Conservation (phyloP, 306 rosid species). For the Vigna reflexopilosa region DNA sequence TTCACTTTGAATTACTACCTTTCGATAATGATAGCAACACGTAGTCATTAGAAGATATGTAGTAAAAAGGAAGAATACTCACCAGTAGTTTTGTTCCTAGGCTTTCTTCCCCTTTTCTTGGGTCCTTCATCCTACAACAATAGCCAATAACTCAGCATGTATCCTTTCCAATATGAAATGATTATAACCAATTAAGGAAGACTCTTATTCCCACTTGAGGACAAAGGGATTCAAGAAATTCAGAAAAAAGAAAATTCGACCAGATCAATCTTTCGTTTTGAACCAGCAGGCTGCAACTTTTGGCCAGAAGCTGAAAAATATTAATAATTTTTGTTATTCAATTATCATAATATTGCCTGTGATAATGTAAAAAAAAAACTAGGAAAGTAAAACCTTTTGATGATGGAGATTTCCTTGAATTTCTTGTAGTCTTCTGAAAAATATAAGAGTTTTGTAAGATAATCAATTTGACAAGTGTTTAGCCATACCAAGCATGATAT, state of each 20-base stretch:
- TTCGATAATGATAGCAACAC: no score
- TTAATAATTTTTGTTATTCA: slow-evolving; percentile 25
- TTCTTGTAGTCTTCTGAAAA: slow-evolving; percentile 72
- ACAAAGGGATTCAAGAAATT: slow-evolving; percentile 24
- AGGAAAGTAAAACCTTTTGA: slow-evolving; percentile 62
- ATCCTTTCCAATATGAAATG: slow-evolving; percentile 40
- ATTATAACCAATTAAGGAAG: slow-evolving; percentile 28
- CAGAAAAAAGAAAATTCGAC: slow-evolving; percentile 38
- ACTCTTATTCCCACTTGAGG: slow-evolving; percentile 28
- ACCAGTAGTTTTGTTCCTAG: slow-evolving; percentile 62
- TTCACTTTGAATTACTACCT: no score
- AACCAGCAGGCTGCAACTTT: slow-evolving; percentile 59
- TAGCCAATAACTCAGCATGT: slow-evolving; percentile 39
- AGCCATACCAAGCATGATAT: background rate
- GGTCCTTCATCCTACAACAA: slow-evolving; percentile 66
- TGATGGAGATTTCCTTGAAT: slow-evolving; percentile 55
- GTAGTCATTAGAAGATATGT: background rate
- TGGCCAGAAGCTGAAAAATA: slow-evolving; percentile 67
- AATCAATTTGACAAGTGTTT: slow-evolving; percentile 35
- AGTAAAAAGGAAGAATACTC: slow-evolving; percentile 29
- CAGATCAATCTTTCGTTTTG: slow-evolving; percentile 69
- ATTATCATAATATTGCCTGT: slow-evolving; percentile 36
- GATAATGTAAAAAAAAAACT: slow-evolving; percentile 33
- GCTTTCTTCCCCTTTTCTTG: slow-evolving; percentile 52
- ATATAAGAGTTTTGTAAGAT: slow-evolving; percentile 43